phyloP scores from a whole-genome alignment of 768 basidiomycete genomes.

The Rhodotorula paludigena region DNA sequence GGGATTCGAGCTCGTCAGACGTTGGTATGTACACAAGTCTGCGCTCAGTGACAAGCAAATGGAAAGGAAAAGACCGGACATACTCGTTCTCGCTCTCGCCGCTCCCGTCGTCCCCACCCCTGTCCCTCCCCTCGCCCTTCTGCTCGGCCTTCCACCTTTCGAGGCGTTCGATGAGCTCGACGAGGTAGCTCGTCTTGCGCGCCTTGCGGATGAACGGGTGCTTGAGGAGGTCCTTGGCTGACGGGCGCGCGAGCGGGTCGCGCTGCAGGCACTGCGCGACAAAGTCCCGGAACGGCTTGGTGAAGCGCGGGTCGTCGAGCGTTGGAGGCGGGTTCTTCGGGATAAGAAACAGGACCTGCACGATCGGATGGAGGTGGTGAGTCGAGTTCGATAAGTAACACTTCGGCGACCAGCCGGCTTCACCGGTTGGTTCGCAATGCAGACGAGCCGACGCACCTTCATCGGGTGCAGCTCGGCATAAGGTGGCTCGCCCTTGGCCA shows the following conservation, averaged over 20 bases:
- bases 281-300: conserved; percentile 89
- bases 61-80: neutral
- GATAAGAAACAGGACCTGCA: conserved; percentile 89
- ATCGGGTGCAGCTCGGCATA: conserved; percentile 98
- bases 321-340: conserved; percentile 94
- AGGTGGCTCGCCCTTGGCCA: conserved; percentile 95
- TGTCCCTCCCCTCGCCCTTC: conserved; percentile 68
- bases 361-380: too few relatives aligned
- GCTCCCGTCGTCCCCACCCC: conserved; percentile 49
- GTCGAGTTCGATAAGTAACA: too few relatives aligned
- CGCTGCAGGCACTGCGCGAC: conserved; percentile 86
- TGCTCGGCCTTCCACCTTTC: conserved; percentile 79
- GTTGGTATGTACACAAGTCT: too few relatives aligned
- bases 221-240: conserved; percentile 89
- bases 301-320: conserved; percentile 76
- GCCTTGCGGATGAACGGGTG: conserved; percentile 95
- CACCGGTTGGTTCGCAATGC: too few relatives aligned
- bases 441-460: conserved; percentile 75
- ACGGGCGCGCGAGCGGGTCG: conserved; percentile 82
- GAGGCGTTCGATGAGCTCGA: conserved; percentile 74
- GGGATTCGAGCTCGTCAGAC: neutral
- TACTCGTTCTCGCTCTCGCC: conserved; percentile 56
- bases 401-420: too few relatives aligned
- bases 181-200: conserved; percentile 88
- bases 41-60: too few relatives aligned